These are phyloP conservation scores for Cordyceps sp. DNA, from an alignment of 2,329 filamentous ascomycete species.

Conservation along the genomic window DNA sequence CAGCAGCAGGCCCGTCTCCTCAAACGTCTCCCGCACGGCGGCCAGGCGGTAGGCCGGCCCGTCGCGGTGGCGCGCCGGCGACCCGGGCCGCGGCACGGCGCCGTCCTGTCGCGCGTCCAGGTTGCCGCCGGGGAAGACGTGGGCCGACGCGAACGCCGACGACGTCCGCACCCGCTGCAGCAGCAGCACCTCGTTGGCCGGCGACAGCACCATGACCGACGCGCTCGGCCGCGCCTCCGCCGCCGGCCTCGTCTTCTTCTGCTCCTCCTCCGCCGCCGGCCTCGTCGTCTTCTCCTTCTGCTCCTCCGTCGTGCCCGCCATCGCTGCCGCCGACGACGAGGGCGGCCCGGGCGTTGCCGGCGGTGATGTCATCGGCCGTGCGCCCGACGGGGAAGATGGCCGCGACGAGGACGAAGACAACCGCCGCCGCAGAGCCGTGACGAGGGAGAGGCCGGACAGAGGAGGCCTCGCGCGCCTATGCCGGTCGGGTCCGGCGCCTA, in stretches of 20 bases:
- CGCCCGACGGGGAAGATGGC: too few species aligned
- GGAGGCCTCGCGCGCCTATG: too few species aligned
- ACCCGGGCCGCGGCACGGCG: constrained; percentile 23
- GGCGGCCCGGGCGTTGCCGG: too few species aligned
- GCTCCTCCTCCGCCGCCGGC: constrained; percentile 6
- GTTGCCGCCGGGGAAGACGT: constrained; percentile 90
- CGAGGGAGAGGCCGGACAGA: too few species aligned
- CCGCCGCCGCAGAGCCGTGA: too few species aligned
- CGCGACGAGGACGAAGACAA: too few species aligned
- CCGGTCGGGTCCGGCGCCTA: too few species aligned
- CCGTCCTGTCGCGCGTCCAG: constrained; percentile 67
- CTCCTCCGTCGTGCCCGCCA: background rate
- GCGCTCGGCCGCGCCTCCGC: constrained; percentile 45
- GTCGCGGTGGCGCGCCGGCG: constrained; percentile 49
- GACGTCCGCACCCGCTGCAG: constrained; percentile 75
- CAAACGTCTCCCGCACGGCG: constrained; percentile 82
- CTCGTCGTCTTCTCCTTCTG: background rate
- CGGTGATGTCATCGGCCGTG: too few species aligned
- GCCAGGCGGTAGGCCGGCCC: constrained; percentile 60
- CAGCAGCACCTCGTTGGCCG: constrained; percentile 72
- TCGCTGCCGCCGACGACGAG: too few species aligned
- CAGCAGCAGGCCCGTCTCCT: constrained; percentile 81
- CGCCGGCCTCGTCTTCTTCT: constrained; percentile 2
- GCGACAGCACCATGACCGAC: constrained; percentile 73
- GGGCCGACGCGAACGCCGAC: constrained; percentile 72